These are phyloP conservation scores for Calonectria montana DNA, from an alignment of 2,329 filamentous ascomycete genomes.

Conservation along the genomic window DNA sequence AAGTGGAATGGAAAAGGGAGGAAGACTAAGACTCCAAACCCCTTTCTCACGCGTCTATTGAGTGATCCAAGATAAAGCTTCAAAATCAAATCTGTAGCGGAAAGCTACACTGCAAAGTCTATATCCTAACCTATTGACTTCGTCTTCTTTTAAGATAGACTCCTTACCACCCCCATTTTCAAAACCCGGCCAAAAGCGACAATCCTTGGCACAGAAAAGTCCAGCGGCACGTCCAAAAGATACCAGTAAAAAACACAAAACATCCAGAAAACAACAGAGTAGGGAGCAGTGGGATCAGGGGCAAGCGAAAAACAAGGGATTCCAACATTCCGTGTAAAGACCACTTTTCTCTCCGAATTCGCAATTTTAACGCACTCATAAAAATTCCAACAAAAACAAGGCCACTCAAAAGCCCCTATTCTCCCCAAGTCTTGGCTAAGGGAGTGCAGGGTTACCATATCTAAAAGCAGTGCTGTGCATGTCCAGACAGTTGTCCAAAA, in stretches of 20 bases:
- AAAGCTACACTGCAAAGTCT: conserved; percentile 32
- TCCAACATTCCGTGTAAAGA: conserved; percentile 32
- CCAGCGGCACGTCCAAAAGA: conserved; percentile 13
- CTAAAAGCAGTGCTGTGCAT: conserved; percentile 3
- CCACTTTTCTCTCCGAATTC: conserved; percentile 33
- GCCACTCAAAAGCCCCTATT: background rate
- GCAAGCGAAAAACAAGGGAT: conserved; percentile 11
- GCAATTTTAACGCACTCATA: conserved; percentile 15
- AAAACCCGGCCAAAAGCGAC: conserved; percentile 18
- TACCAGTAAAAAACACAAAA: conserved; percentile 11
- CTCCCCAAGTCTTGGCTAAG: background rate
- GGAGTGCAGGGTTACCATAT: background rate
- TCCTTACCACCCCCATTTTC: conserved; percentile 30
- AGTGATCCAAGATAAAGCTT: conserved; percentile 15
- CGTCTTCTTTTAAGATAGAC: conserved; percentile 34
- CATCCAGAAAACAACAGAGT: conserved; percentile 10
- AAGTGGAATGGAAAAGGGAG: background rate
- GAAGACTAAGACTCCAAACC: conserved; percentile 1
- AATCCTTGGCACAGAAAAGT: background rate
- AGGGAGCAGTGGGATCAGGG: conserved; percentile 13
- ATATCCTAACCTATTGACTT: conserved; percentile 35
- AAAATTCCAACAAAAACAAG: conserved; percentile 22
- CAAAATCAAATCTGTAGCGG: conserved; percentile 10
- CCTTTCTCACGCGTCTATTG: conserved; percentile 27
- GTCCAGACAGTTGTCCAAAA: conserved; percentile 15